These are phyloP conservation scores for Metschnikowia arizonensis DNA, from an alignment of 805 yeast genomes.

Conservation along the genomic window DNA sequence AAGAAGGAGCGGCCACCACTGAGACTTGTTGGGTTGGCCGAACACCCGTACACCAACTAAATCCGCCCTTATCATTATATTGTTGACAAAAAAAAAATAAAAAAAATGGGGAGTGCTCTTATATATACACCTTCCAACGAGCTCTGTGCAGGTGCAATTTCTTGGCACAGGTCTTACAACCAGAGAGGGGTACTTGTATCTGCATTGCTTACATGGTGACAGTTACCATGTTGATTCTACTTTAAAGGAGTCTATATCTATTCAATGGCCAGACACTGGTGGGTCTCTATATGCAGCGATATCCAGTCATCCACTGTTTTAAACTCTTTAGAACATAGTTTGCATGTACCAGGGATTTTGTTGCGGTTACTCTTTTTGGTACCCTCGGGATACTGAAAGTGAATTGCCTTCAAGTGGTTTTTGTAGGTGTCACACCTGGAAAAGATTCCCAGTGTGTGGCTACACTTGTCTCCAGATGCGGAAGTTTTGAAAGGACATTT, in stretches of 20 bases:
- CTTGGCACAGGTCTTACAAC: too few species aligned
- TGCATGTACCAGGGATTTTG: conserved; percentile 69
- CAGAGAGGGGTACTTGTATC: too few species aligned
- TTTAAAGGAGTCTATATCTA: neutral
- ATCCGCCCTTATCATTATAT: too few species aligned
- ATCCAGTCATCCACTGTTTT: conserved; percentile 78
- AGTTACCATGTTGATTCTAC: too few species aligned
- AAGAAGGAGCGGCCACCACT: too few species aligned
- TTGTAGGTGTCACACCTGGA: conserved; percentile 89
- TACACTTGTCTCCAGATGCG: conserved; percentile 37
- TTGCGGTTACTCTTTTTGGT: conserved; percentile 74
- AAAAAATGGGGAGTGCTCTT: too few species aligned
- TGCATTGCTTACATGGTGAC: too few species aligned
- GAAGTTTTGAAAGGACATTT: conserved; percentile 68
- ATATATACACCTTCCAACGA: too few species aligned
- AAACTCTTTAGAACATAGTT: conserved; percentile 67
- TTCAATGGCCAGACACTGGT: conserved; percentile 27
- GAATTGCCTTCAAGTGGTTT: conserved; percentile 85
- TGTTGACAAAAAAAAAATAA: too few species aligned
- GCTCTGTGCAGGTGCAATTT: too few species aligned
- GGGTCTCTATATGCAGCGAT: conserved; percentile 60
- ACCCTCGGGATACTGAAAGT: conserved; percentile 83
- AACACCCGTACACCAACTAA: too few species aligned
- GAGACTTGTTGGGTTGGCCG: too few species aligned
- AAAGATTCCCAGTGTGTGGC: conserved; percentile 83